These are phyloP conservation scores for Arthroderma uncinatum DNA, from an alignment of 2,329 filamentous ascomycete species.

Conservation along the genomic window DNA sequence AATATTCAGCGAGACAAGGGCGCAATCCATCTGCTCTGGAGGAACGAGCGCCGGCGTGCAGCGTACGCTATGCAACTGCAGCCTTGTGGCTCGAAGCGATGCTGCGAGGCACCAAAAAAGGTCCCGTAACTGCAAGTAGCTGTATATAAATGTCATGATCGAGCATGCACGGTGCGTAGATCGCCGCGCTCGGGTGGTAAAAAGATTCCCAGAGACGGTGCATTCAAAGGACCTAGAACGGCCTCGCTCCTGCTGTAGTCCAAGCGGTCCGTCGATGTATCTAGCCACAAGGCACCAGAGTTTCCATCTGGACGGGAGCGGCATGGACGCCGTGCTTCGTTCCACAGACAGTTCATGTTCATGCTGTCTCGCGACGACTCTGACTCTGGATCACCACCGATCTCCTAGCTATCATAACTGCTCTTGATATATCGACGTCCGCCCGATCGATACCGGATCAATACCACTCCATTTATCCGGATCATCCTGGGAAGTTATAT, in stretches of 20 bases:
- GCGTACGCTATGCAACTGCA: background rate
- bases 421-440: too few species aligned
- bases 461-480: background rate
- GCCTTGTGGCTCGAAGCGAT: background rate
- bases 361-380: background rate
- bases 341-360: constrained; percentile 2
- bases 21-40: background rate
- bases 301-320: constrained; percentile 1
- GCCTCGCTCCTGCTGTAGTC: too few species aligned
- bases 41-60: constrained; percentile 2
- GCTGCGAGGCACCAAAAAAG: background rate
- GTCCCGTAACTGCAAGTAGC: background rate
- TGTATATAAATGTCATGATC: background rate
- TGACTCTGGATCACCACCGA: too few species aligned
- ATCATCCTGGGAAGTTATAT: background rate
- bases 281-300: background rate
- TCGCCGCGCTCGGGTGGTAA: background rate
- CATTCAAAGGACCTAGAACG: background rate
- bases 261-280: background rate
- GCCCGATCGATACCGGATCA: background rate
- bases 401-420: too few species aligned
- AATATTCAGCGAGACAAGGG: background rate
- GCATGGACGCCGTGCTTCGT: background rate
- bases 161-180: background rate
- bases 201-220: background rate